Evolutionary conservation across 2,329 filamentous ascomycete species (phyloP).

Genomic region (Lecanosticta acicola): DNA sequence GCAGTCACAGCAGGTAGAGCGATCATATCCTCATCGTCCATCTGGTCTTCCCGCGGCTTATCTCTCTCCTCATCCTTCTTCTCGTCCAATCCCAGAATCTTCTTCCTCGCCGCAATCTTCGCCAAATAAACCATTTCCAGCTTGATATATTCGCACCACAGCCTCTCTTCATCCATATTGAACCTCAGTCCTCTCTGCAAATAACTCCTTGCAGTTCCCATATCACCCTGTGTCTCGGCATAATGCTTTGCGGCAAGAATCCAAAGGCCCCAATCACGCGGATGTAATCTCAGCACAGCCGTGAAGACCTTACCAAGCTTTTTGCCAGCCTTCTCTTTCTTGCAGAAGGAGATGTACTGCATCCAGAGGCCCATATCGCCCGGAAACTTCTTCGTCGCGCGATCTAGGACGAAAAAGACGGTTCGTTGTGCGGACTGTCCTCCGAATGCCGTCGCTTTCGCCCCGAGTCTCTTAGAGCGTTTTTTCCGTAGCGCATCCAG

Average conservation of each 20-base stretch:
- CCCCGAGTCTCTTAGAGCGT: slow-evolving; percentile 71
- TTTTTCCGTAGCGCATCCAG: slow-evolving; percentile 71
- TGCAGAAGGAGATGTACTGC: slow-evolving; percentile 79
- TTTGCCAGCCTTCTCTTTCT: slow-evolving; percentile 58
- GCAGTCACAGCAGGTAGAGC: slow-evolving; percentile 55
- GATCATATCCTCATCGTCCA: slow-evolving; percentile 50
- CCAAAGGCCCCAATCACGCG: slow-evolving; percentile 78
- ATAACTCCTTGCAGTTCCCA: slow-evolving; percentile 76
- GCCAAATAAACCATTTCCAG: slow-evolving; percentile 89
- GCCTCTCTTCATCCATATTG: slow-evolving; percentile 63
- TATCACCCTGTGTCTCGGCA: slow-evolving; percentile 75
- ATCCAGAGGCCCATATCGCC: slow-evolving; percentile 79
- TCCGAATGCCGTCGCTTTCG: slow-evolving; percentile 62
- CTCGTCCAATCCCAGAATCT: slow-evolving; percentile 58
- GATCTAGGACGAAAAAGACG: slow-evolving; percentile 83
- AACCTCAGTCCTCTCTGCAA: slow-evolving; percentile 88
- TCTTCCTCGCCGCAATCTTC: slow-evolving; percentile 69
- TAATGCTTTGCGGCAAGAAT: slow-evolving; percentile 72
- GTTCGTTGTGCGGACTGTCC: slow-evolving; percentile 66
- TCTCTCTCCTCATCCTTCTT: slow-evolving; percentile 41
- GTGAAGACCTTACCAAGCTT: slow-evolving; percentile 57
- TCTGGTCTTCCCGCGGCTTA: slow-evolving; percentile 24
- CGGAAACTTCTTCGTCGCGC: slow-evolving; percentile 76
- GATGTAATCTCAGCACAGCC: slow-evolving; percentile 75
- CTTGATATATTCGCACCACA: slow-evolving; percentile 89